A percentile compares a stretch with the other conserved stretches of the same genome.
Evolutionary conservation across 345 rosid species (phyloP).

Genomic region (Salix viminalis): DNA sequence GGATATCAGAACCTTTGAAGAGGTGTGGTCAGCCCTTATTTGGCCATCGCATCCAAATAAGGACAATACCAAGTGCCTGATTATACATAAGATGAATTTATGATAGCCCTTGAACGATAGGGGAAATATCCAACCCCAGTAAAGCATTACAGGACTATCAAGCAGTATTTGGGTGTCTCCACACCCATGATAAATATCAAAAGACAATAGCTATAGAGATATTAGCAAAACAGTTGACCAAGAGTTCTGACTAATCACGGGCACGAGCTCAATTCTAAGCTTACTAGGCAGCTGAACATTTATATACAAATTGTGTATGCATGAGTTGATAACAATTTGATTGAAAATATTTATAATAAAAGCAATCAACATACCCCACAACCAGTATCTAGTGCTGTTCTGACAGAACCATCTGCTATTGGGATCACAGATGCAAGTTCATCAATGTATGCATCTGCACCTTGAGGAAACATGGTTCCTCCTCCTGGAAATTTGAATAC

Average conservation of each 20-base stretch:
- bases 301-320: background rate
- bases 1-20: background rate
- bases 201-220: background rate
- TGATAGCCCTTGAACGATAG: background rate
- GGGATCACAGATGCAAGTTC: slow-evolving; percentile 88
- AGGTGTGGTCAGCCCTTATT: background rate
- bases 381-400: slow-evolving; percentile 96
- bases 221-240: background rate
- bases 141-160: background rate
- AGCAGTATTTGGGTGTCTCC: background rate
- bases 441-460: slow-evolving; percentile 92
- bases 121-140: background rate
- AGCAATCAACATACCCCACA: slow-evolving; percentile 69
- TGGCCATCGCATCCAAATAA: background rate
- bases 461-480: slow-evolving; percentile 99
- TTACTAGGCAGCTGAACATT: background rate
- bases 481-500: slow-evolving; percentile 98
- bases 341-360: background rate
- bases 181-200: background rate
- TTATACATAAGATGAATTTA: background rate
- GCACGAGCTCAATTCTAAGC: background rate
- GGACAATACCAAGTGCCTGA: background rate
- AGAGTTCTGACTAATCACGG: background rate
- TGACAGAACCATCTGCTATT: slow-evolving; percentile 74
- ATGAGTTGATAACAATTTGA: background rate